phyloP scores from a whole-genome alignment of 768 basidiomycete genomes.

The Coprinellus micaceus region DNA sequence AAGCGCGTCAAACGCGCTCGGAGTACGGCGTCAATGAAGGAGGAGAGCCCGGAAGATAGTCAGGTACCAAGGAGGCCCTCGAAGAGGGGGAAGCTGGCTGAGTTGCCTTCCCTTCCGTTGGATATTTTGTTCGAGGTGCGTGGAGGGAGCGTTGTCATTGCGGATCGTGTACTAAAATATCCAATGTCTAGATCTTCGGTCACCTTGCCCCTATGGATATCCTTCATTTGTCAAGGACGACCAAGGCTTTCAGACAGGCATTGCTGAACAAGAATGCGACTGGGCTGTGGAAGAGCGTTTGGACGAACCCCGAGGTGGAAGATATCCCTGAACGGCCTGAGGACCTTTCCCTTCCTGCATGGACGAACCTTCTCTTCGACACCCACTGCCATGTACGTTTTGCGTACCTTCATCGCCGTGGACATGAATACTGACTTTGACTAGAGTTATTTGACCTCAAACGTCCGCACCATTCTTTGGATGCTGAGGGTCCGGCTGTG shows the following conservation, averaged over 20 bases:
- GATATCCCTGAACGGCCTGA: neutral
- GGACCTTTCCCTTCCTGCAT: neutral
- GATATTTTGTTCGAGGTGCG: slow-evolving; percentile 3
- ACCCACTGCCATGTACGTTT: neutral
- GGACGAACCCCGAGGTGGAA: too few relatives aligned
- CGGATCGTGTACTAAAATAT: neutral
- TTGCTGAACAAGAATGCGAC: neutral
- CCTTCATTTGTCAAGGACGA: neutral
- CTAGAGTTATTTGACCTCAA: neutral
- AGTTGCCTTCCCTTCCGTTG: neutral
- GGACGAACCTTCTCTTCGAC: neutral
- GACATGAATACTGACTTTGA: neutral
- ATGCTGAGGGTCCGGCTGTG: neutral
- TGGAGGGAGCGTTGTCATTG: neutral
- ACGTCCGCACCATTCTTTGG: neutral
- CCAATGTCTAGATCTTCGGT: neutral
- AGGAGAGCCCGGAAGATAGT: neutral
- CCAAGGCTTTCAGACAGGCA: neutral
- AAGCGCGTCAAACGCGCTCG: neutral
- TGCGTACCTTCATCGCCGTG: neutral
- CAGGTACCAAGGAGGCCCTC: neutral
- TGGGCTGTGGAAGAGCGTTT: neutral
- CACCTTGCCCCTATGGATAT: neutral
- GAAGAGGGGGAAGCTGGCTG: neutral
- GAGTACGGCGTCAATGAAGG: too few relatives aligned